These are phyloP conservation scores for Coemansia sp. DNA, from an alignment of 192 early-diverging fungal genomes.

Conservation along the genomic window DNA sequence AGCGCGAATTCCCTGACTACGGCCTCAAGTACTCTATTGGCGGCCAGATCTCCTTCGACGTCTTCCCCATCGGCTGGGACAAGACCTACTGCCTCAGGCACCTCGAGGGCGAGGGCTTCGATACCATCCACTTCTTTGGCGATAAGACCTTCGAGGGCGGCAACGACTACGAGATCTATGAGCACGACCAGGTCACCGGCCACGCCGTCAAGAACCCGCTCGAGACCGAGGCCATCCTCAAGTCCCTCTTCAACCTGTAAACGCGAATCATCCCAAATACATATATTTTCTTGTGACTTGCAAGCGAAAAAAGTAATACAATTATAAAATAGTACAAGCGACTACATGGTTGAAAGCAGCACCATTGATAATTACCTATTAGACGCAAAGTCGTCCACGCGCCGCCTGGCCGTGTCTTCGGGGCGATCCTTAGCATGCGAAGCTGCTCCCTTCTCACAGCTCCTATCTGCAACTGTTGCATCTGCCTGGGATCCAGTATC, in stretches of 20 bases:
- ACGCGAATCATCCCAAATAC: not conserved
- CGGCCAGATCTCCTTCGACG: conserved; percentile 99
- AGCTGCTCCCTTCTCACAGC: not conserved
- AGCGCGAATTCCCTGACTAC: conserved; percentile 81
- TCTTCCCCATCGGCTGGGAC: conserved; percentile 99
- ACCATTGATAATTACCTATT: no score
- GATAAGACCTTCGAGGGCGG: conserved; percentile 97
- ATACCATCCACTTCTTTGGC: conserved; percentile 95
- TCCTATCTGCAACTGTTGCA: not conserved
- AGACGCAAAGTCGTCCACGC: not conserved
- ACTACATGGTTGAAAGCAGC: not conserved
- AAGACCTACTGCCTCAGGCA: conserved; percentile 98
- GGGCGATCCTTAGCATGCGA: not conserved
- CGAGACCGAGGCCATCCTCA: conserved; percentile 81
- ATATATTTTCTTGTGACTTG: not conserved
- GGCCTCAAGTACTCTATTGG: conserved; percentile 94
- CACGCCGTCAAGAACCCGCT: conserved; percentile 83
- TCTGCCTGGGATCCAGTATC: not conserved
- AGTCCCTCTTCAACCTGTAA: conserved; percentile 67
- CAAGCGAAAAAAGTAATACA: not conserved
- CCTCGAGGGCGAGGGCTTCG: conserved; percentile 83
- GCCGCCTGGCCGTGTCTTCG: not conserved
- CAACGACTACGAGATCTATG: conserved; percentile 98
- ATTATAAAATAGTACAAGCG: not conserved
- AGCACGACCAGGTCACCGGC: conserved; percentile 73